phyloP scores from a whole-genome alignment of 2,329 filamentous ascomycete genomes.

The Colletotrichum lini region DNA sequence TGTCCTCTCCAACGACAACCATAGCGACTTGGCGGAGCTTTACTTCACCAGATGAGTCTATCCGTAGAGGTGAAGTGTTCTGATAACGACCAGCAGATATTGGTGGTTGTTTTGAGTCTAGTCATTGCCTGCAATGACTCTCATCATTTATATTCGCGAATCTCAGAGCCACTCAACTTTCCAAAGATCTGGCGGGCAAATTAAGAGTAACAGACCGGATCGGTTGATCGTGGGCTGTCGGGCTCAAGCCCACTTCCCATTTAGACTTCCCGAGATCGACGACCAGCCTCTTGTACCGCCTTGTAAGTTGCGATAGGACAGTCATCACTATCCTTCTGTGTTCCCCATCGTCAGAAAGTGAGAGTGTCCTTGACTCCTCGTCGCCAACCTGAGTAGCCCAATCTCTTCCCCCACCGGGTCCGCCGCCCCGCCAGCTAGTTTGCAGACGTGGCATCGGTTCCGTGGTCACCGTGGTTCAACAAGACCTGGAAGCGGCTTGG shows the following conservation, averaged over 20 bases:
- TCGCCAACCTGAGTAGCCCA: background rate
- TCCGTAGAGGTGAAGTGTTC: too few relatives aligned
- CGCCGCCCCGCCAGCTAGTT: background rate
- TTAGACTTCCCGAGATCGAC: background rate
- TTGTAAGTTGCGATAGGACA: background rate
- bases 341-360: background rate
- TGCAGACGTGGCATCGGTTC: background rate
- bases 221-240: background rate
- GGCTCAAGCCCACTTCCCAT: background rate
- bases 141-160: too few relatives aligned
- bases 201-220: background rate
- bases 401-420: background rate
- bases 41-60: too few relatives aligned
- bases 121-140: too few relatives aligned
- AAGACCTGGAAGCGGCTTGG: fast-evolving
- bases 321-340: background rate
- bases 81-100: too few relatives aligned
- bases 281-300: background rate
- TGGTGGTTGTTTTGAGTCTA: too few relatives aligned
- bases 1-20: too few relatives aligned
- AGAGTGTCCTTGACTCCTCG: background rate
- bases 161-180: too few relatives aligned
- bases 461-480: background rate
- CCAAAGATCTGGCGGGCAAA: background rate
- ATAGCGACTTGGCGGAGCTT: too few relatives aligned